Base-by-base conservation (phyloP, 805 yeast species). In the Cyberlindnera galapagoensis region DNA sequence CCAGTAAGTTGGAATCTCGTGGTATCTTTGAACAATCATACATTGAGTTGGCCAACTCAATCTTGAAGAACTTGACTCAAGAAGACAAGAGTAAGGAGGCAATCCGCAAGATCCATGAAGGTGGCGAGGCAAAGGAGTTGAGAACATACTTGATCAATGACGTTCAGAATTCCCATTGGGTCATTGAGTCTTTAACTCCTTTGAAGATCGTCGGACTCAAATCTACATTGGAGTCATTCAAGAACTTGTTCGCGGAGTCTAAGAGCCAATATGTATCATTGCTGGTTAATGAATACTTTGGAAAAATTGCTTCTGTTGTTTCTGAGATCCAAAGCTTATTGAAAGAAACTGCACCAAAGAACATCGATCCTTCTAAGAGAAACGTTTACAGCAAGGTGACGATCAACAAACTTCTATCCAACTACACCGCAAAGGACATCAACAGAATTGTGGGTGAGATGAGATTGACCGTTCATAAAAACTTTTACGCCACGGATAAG, bases 251-350 rank as follows among this genome's bases (percentile, higher is more conserved):
- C 39, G 57, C 40, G 35, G 42, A 28, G 15, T 60, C 47, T 32
- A 56, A 42, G 60, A 70, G 53, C 35, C 35, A 40, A 2, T 80
- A 75, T 52, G 65, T 76, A 9, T 52, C 51, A n/a, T 46, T 45
- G n/a, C 54, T 78, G 11, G 51, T 76, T 25, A 56, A 61, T 34
- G 65, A 76, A 28, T 65, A 75, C 16, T 65, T 86, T 47, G 90
- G 92, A 1, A 80, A 80, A 47, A 47, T 87, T 30, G 60, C 74
- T 11, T 75, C 72, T 18, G 80, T 83, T 51, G 71, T 86, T 3
- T 66, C 67, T 24, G 83, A 78, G 21, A 72, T 77, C 25, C 80
- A 78, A 36, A 65, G 70, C 3, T 52, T 76, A 9, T 52, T 65
- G 9, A 56, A 59, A 26, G 62, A 61, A 3, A 40, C 53, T 6